Percentiles rank a stretch among this genome's conserved stretches.
phyloP scores from a whole-genome alignment of 495 filamentous ascomycete genomes.

The Thermothielavioides terrestris region DNA sequence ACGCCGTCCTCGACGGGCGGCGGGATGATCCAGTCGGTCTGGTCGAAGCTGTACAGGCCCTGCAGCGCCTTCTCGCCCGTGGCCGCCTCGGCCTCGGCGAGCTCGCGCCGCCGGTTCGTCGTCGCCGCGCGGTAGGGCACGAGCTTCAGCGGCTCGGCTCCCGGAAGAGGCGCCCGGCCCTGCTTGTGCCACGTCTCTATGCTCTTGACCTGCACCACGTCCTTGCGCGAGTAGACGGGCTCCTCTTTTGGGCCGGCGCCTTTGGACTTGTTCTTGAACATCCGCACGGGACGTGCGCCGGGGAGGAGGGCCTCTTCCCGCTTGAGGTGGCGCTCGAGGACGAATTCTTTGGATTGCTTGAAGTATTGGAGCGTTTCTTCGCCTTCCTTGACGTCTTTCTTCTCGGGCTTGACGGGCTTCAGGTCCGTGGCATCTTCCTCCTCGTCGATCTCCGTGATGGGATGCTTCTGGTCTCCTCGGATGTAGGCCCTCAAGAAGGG shows the following conservation, averaged over 20 bases:
- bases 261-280: slow-evolving; percentile 60
- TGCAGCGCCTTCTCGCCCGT: slow-evolving; percentile 79
- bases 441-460: slow-evolving; percentile 60
- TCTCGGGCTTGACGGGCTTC: slow-evolving; percentile 58
- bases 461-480: slow-evolving; percentile 43
- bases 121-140: slow-evolving; percentile 91
- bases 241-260: slow-evolving; percentile 60
- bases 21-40: slow-evolving; percentile 91
- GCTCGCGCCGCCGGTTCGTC: slow-evolving; percentile 75
- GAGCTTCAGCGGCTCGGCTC: slow-evolving; percentile 68
- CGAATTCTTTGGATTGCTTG: slow-evolving; percentile 75
- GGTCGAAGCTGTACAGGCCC: slow-evolving; percentile 72
- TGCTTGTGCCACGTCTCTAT: slow-evolving; percentile 97
- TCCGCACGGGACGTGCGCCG: slow-evolving; percentile 58
- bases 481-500: slow-evolving; percentile 64
- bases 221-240: slow-evolving; percentile 69
- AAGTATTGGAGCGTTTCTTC: slow-evolving; percentile 79
- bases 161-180: slow-evolving; percentile 63
- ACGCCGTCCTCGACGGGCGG: slow-evolving; percentile 71
- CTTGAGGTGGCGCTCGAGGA: slow-evolving; percentile 79
- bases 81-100: slow-evolving; percentile 68
- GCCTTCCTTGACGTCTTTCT: slow-evolving; percentile 60
- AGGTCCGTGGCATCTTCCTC: slow-evolving; percentile 70
- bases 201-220: slow-evolving; percentile 79
- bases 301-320: slow-evolving; percentile 84